Evolutionary conservation across 2,329 filamentous ascomycete species (phyloP), one percentile per base, ranked within the genome.

Genomic region (Blastomyces emzantsi): DNA sequence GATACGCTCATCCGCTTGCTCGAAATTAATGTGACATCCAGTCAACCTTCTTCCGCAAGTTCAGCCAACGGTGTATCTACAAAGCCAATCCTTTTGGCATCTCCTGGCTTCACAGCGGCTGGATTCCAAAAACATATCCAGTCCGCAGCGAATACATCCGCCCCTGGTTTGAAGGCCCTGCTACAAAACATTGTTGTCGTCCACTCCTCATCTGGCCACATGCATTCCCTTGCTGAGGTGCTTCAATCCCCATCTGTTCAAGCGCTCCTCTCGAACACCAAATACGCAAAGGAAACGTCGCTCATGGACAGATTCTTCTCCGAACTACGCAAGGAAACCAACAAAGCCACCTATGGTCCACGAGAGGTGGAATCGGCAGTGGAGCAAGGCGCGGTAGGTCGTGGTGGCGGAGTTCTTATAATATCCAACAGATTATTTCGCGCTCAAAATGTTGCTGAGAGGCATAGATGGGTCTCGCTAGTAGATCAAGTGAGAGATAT

Each of bases 371-470:
- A 90, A 72, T 85, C 84, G 65, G 93, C 93, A 0, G 87, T 97
- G 3, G 86, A 87, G 13, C 90, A 94, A 69, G 93, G 93, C 1
- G 94, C 92, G 0, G 91, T 97, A 0, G 92, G 92, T 0, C 83
- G 88, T 17, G 91, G 92, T 9, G 92, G 92, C 0, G 92, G 92
- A 15, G 85, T 92, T 2, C 76, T 99, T 60, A 80, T 99, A 63
- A 87, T 99, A 70, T 95, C 89, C 68, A 96, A 97, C 74, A 84
- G 86, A 0, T 79, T 97, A 0, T 97, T 99, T 75, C 83, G 94
- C 59, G 92, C 89, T 67, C 85, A 93, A 70, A 87, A 95, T 64
- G 83, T 97, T 6, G 83, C 81, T 0, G 87, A 86, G 64, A 82
- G 94, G 68, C 90, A 87, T 73, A 84, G 87, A 67, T 97, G 92